Evolutionary conservation across 176 grass and related monocot genomes (phyloP).

Genomic region (Zoysia pacifica): DNA sequence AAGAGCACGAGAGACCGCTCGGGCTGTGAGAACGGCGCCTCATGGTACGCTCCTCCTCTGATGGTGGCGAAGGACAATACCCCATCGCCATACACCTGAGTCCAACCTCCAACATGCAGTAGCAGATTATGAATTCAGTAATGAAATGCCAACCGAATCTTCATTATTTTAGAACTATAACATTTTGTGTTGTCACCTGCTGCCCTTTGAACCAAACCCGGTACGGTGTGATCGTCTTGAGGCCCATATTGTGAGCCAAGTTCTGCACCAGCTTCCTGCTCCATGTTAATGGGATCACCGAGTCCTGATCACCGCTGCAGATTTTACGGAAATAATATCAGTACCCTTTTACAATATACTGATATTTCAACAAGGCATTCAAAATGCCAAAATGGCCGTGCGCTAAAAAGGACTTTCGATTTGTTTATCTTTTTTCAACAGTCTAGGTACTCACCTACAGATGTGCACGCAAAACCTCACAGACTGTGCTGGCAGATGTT

Average conservation of each 20-base stretch:
- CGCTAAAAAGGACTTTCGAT: too few relatives aligned
- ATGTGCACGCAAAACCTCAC: too few relatives aligned
- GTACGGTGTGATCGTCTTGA: constrained; percentile 69
- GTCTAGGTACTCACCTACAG: too few relatives aligned
- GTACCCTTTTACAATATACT: too few relatives aligned
- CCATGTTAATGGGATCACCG: constrained; percentile 87
- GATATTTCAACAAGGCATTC: too few relatives aligned
- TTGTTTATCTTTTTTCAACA: too few relatives aligned
- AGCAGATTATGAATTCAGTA: neutral
- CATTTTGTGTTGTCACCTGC: constrained; percentile 55
- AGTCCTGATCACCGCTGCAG: constrained; percentile 55
- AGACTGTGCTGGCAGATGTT: too few relatives aligned
- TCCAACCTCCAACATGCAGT: constrained; percentile 91
- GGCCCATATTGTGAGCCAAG: constrained; percentile 64
- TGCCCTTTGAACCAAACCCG: constrained; percentile 94
- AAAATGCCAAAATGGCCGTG: too few relatives aligned
- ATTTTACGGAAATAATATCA: too few relatives aligned
- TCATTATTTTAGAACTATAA: neutral
- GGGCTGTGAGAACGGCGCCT: constrained; percentile 96
- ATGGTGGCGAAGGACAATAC: constrained; percentile 86
- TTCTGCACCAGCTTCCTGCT: constrained; percentile 83
- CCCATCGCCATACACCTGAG: constrained; percentile 74
- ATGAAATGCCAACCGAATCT: neutral
- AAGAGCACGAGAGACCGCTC: constrained; percentile 91
- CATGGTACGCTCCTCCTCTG: constrained; percentile 79